These are phyloP conservation scores for Forsythia suspensa DNA, from an alignment of 257 asterid genomes.

Conservation along the genomic window DNA sequence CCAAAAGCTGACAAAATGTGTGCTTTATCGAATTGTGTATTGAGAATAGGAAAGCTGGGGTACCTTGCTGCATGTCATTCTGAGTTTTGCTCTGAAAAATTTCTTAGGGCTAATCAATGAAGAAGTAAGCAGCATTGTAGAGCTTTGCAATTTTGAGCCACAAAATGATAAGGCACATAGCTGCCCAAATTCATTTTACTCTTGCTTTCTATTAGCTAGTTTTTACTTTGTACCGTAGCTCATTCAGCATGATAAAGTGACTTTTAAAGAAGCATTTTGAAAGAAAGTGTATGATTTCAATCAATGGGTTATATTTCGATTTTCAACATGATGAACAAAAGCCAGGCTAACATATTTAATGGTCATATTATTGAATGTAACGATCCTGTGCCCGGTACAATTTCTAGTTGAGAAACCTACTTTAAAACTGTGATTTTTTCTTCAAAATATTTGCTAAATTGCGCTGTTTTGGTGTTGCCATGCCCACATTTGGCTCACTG, in stretches of 20 bases:
- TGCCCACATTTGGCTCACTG: neutral
- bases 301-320: too few relatives aligned
- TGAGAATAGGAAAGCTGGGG: neutral
- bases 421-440: neutral
- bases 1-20: too few relatives aligned
- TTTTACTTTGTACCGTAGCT: too few relatives aligned
- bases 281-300: too few relatives aligned
- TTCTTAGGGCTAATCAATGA: neutral
- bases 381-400: neutral
- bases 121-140: neutral
- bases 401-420: neutral
- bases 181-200: neutral
- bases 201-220: neutral
- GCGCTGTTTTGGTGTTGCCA: neutral
- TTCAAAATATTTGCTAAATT: neutral
- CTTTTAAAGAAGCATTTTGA: too few relatives aligned
- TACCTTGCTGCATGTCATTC: neutral
- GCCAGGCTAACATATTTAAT: neutral
- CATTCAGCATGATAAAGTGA: too few relatives aligned
- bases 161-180: neutral
- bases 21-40: neutral
- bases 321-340: neutral
- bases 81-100: neutral
- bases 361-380: neutral
- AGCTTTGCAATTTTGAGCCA: neutral